phyloP scores from a whole-genome alignment of 1,284 basidiomycete species.

The Cutaneotrichosporon sp. region DNA sequence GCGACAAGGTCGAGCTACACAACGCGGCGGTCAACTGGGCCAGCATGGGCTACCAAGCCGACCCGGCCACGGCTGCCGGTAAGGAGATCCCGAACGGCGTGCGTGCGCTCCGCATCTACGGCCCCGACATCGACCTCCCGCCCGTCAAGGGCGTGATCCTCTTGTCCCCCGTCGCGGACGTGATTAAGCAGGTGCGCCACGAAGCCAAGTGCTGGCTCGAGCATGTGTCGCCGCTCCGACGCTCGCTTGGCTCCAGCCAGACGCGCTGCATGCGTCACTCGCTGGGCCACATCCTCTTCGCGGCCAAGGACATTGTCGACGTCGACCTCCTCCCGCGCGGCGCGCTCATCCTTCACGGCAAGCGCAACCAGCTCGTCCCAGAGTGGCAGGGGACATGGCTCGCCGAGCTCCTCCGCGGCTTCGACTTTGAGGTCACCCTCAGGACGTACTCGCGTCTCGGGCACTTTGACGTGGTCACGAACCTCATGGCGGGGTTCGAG shows the following conservation, averaged over 20 bases:
- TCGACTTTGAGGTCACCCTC: constrained; percentile 50
- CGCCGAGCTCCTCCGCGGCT: constrained; percentile 50
- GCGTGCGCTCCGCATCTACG: constrained; percentile 45
- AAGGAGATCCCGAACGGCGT: constrained; percentile 28
- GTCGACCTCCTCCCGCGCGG: constrained; percentile 44
- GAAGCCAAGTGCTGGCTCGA: constrained; percentile 50
- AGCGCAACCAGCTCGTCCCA: constrained; percentile 34
- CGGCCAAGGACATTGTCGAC: constrained; percentile 51
- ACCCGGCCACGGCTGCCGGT: neutral
- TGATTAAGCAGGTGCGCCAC: constrained; percentile 51
- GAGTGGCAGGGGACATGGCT: constrained; percentile 51
- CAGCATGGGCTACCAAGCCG: constrained; percentile 11
- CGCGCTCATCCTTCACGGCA: constrained; percentile 53
- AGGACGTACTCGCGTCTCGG: constrained; percentile 47
- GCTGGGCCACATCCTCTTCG: constrained; percentile 52
- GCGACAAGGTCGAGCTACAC: constrained; percentile 27
- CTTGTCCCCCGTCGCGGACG: constrained; percentile 51
- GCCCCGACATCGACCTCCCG: constrained; percentile 46
- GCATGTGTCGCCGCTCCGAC: constrained; percentile 49
- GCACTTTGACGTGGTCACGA: constrained; percentile 47
- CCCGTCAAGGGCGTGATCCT: constrained; percentile 50
- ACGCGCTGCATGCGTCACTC: constrained; percentile 52
- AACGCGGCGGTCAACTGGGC: constrained; percentile 23
- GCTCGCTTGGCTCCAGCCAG: constrained; percentile 50
- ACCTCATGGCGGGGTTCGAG: constrained; percentile 41